Conservation (phyloP, 257 asterid genomes). For the Solanum sitiens region DNA sequence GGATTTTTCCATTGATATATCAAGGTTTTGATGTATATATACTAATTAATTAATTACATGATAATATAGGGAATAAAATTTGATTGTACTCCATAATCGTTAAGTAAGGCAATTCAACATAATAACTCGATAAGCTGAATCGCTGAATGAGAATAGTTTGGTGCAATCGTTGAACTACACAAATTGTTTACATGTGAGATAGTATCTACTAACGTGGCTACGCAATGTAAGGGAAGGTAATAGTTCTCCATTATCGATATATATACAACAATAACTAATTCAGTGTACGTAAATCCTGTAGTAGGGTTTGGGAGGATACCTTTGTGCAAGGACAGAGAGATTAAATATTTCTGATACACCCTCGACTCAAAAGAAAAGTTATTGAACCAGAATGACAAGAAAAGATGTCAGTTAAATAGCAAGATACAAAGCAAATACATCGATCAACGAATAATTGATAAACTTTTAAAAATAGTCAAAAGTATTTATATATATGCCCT, state of each 20-base stretch:
- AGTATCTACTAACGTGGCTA: neutral
- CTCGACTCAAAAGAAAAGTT: neutral
- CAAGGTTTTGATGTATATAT: neutral
- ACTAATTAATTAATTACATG: neutral
- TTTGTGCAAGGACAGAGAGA: neutral
- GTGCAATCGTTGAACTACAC: too few species aligned
- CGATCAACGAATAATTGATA: neutral
- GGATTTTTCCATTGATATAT: conserved; percentile 12
- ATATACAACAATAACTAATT: neutral
- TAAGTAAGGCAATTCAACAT: neutral
- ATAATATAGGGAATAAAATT: neutral
- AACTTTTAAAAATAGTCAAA: neutral
- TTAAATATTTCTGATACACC: neutral
- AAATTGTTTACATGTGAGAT: neutral
- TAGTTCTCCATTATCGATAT: neutral
- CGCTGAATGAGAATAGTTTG: neutral
- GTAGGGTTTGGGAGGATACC: neutral
- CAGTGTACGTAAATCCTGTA: too few species aligned
- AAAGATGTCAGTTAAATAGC: neutral
- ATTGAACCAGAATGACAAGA: neutral
- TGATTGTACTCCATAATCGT: neutral
- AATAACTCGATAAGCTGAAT: neutral
- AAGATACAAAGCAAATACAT: neutral
- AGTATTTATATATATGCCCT: neutral
- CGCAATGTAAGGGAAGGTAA: neutral